A percentile compares a stretch with the other conserved stretches of the same genome.
These are phyloP conservation scores for Halocafeteria seosinensis DNA, from an alignment of 108 stramenopile genomes.

Conservation along the genomic window DNA sequence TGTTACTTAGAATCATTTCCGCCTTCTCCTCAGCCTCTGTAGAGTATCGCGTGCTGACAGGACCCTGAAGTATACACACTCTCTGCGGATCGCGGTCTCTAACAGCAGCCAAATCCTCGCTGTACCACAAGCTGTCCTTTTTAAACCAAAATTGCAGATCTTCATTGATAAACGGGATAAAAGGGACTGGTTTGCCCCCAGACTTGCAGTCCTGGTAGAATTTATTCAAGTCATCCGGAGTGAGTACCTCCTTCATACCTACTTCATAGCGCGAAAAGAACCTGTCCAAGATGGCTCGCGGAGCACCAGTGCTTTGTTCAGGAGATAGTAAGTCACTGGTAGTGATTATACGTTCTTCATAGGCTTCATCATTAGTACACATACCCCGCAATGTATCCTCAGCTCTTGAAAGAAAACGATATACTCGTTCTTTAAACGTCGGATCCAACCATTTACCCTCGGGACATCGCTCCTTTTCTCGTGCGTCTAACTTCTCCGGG, in stretches of 20 bases:
- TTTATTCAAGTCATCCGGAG: conserved; percentile 6
- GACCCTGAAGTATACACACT: conserved; percentile 12
- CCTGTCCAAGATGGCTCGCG: no score
- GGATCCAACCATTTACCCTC: conserved; percentile 4
- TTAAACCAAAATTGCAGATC: conserved; percentile 14
- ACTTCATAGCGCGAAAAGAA: no score
- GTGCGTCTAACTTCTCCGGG: conserved; percentile 5
- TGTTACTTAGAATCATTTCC: conserved; percentile 8
- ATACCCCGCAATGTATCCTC: no score
- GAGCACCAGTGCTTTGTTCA: no score
- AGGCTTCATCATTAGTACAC: no score
- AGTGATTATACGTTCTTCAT: no score
- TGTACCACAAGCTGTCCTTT: conserved; percentile 15
- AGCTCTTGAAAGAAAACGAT: no score
- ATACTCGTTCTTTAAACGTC: background rate
- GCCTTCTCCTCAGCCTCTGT: conserved; percentile 7
- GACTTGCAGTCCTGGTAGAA: conserved; percentile 3
- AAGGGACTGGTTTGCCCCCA: conserved; percentile 13
- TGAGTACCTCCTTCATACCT: no score
- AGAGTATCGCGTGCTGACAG: conserved; percentile 8
- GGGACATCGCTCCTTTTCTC: background rate
- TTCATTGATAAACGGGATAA: conserved; percentile 7
- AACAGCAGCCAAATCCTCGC: conserved; percentile 12
- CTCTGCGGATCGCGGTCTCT: conserved; percentile 6
- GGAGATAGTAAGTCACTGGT: no score